phyloP scores from a whole-genome alignment of 208 protist species.

The Trypanosoma platydactyli region DNA sequence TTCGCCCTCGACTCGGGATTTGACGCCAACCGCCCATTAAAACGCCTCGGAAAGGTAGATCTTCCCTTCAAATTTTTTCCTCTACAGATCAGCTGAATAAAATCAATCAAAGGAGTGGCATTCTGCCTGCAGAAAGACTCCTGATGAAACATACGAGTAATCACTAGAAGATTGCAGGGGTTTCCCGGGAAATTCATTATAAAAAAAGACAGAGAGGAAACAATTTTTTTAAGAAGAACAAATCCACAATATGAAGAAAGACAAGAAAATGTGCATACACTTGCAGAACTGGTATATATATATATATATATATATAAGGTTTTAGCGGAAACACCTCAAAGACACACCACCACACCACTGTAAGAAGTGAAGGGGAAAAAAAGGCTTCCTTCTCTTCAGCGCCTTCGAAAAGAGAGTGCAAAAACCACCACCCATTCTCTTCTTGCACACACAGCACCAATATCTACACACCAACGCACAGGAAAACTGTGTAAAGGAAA shows the following conservation, averaged over 20 bases:
- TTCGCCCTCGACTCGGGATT: background rate
- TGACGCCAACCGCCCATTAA: constrained; percentile 15
- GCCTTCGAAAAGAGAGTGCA: too few relatives aligned
- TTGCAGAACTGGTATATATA: too few relatives aligned
- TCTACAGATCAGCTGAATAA: constrained; percentile 35
- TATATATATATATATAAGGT: constrained; percentile 11
- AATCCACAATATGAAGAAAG: background rate
- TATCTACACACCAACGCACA: too few relatives aligned
- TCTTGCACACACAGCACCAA: too few relatives aligned
- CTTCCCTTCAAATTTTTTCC: background rate
- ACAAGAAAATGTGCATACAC: constrained; percentile 1
- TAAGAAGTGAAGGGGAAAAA: too few relatives aligned
- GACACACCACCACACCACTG: too few relatives aligned
- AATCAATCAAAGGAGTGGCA: constrained; percentile 44
- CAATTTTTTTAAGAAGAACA: background rate
- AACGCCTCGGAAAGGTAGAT: constrained; percentile 24
- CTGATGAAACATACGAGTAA: constrained; percentile 3
- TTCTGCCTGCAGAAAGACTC: constrained; percentile 23
- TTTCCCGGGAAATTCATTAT: constrained; percentile 4
- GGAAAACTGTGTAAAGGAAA: too few relatives aligned
- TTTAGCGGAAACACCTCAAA: background rate
- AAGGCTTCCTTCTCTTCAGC: too few relatives aligned
- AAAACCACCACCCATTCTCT: too few relatives aligned
- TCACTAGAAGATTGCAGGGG: background rate
- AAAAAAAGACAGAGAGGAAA: constrained; percentile 19